A percentile compares a stretch with the other conserved stretches of the same genome.
These are phyloP conservation scores for Verticillium isaacii DNA, from an alignment of 2,329 filamentous ascomycete genomes.

Conservation along the genomic window DNA sequence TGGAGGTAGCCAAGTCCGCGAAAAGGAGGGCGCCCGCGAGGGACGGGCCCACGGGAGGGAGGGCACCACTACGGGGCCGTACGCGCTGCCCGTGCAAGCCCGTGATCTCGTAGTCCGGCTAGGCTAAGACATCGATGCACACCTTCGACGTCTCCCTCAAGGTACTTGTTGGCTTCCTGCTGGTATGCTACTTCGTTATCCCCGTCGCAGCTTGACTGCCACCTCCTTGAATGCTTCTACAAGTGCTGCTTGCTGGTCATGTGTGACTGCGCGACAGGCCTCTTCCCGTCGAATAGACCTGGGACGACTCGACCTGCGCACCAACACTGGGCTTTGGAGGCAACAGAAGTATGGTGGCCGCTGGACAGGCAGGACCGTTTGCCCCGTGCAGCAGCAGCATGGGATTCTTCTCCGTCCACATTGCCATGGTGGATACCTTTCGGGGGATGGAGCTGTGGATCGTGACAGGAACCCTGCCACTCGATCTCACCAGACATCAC, in stretches of 20 bases:
- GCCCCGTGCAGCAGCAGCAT: neutral
- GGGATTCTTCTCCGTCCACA: neutral
- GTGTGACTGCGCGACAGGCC: neutral
- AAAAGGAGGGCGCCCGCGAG: neutral
- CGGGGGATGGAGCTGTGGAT: neutral
- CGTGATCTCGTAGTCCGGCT: neutral
- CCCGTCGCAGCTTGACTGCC: neutral
- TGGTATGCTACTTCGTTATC: neutral
- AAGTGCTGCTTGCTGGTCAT: neutral
- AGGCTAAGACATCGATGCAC: conserved; percentile 2
- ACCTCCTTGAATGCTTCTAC: neutral
- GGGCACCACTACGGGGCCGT: conserved; percentile 1
- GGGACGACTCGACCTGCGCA: neutral
- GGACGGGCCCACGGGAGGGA: neutral
- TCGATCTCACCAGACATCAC: neutral
- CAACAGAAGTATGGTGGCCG: neutral
- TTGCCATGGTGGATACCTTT: neutral
- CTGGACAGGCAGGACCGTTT: neutral
- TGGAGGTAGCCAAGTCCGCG: neutral
- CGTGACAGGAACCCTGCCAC: neutral
- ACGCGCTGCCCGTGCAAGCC: neutral
- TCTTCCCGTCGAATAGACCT: neutral
- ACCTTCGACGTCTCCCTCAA: neutral
- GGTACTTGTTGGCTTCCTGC: neutral
- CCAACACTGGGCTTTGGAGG: neutral